These are phyloP conservation scores for Zopfochytrium polystomum DNA, from an alignment of 371 early-diverging fungal species.

Conservation along the genomic window DNA sequence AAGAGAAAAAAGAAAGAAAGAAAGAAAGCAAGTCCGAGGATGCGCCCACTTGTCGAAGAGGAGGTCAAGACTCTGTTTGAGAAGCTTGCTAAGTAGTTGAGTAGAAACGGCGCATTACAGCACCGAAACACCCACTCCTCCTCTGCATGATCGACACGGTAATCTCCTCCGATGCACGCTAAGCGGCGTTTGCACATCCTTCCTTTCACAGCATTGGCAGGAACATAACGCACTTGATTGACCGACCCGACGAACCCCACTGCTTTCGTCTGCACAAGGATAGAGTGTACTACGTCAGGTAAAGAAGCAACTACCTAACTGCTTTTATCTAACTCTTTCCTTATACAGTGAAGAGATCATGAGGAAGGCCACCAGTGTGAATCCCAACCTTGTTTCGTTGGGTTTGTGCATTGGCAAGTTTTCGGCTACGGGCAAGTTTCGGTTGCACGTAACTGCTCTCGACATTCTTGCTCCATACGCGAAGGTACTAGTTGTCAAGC, in stretches of 20 bases:
- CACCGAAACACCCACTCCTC: no score
- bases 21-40: conserved; percentile 42
- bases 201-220: conserved; percentile 73
- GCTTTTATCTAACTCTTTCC: not conserved
- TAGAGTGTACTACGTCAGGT: conserved; percentile 93
- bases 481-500: conserved; percentile 52
- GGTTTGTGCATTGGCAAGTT: conserved; percentile 99
- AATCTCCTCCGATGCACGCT: no score
- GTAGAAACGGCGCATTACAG: no score
- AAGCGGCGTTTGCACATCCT: conserved; percentile 29
- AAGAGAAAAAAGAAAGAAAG: no score
- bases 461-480: conserved; percentile 94
- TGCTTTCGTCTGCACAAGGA: conserved; percentile 93
- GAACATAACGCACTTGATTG: conserved; percentile 91
- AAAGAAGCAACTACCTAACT: conserved; percentile 5
- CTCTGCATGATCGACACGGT: no score
- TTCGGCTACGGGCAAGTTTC: conserved; percentile 96
- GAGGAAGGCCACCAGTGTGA: conserved; percentile 78
- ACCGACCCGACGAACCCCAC: conserved; percentile 90
- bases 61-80: conserved; percentile 94
- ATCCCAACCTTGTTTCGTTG: conserved; percentile 82
- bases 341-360: conserved; percentile 79
- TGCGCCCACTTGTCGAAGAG: conserved; percentile 92
- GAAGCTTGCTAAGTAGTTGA: conserved; percentile 95
- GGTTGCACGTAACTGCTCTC: conserved; percentile 91